Evolutionary conservation across 1,139 yeast species (phyloP).

Genomic region (Petasospora rhodanensis): DNA sequence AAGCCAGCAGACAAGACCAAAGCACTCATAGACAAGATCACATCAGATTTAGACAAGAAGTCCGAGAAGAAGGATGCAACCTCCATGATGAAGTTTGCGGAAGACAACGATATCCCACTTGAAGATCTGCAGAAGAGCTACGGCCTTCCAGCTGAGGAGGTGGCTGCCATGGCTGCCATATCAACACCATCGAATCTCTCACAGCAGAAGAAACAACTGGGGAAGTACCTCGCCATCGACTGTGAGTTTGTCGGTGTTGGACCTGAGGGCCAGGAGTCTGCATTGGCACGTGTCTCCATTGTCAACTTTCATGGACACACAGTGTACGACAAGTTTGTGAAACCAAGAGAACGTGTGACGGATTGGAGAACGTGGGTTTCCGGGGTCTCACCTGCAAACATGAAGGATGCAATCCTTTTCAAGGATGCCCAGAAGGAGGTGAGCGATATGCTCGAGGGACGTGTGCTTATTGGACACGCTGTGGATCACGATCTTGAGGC

Average conservation of each 20-base stretch:
- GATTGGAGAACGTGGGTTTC: constrained; percentile 97
- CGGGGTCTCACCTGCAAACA: constrained; percentile 69
- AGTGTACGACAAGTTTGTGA: constrained; percentile 68
- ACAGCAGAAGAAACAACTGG: constrained; percentile 34
- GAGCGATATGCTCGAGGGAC: constrained; percentile 41
- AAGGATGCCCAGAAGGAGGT: constrained; percentile 61
- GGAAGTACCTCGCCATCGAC: constrained; percentile 78
- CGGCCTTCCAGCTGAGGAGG: constrained; percentile 10
- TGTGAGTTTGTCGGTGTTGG: constrained; percentile 96
- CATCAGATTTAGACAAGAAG: constrained; percentile 13
- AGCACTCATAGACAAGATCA: constrained; percentile 17
- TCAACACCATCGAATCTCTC: constrained; percentile 14
- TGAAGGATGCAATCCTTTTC: constrained; percentile 63
- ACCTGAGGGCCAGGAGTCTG: constrained; percentile 60
- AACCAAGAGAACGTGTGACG: constrained; percentile 69
- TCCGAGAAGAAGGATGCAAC: constrained; percentile 10
- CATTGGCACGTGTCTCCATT: constrained; percentile 79
- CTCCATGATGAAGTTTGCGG: constrained; percentile 16
- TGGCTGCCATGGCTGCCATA: too few relatives aligned
- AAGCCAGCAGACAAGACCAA: constrained; percentile 7
- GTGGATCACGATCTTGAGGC: constrained; percentile 72
- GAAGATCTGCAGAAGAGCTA: constrained; percentile 15
- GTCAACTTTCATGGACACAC: constrained; percentile 79
- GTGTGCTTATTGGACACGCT: constrained; percentile 81
- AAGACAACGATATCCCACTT: constrained; percentile 21